Conservation (phyloP, 208 protist genomes). For the Entamoeba moshkovskii region DNA sequence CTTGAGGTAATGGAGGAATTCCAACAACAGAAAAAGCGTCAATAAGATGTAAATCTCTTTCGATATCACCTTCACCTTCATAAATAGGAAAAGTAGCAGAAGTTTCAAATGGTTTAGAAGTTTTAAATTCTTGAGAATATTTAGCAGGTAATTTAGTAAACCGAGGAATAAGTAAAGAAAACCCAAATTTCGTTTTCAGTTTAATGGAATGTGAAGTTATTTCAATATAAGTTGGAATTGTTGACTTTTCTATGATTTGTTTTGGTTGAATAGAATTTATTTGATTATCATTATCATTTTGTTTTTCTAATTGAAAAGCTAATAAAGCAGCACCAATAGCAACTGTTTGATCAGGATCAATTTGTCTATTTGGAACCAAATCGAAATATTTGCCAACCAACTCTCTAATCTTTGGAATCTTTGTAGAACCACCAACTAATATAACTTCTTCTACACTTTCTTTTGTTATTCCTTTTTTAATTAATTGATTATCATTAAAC, state of each 20-base stretch:
- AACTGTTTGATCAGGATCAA: slow-evolving; percentile 93
- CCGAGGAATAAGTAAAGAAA: slow-evolving; percentile 31
- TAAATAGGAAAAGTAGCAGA: slow-evolving; percentile 75
- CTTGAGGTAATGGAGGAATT: slow-evolving; percentile 55
- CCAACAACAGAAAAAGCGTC: slow-evolving; percentile 85
- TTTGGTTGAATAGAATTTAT: background rate
- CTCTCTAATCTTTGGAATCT: slow-evolving; percentile 89
- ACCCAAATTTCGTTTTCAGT: slow-evolving; percentile 35
- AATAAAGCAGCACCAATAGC: slow-evolving; percentile 90
- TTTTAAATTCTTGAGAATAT: slow-evolving; percentile 67
- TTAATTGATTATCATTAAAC: slow-evolving; percentile 68
- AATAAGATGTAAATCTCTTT: slow-evolving; percentile 85
- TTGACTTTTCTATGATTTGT: background rate
- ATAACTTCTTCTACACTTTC: slow-evolving; percentile 80
- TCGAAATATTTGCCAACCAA: slow-evolving; percentile 82
- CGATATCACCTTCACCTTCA: slow-evolving; percentile 86
- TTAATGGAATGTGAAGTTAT: slow-evolving; percentile 49
- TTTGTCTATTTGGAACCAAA: slow-evolving; percentile 75
- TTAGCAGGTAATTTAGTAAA: slow-evolving; percentile 28
- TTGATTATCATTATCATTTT: background rate
- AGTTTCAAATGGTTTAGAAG: slow-evolving; percentile 65
- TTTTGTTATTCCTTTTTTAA: slow-evolving; percentile 51
- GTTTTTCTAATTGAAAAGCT: slow-evolving; percentile 41
- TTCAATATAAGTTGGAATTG: background rate
- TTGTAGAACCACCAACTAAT: slow-evolving; percentile 75